Base-by-base conservation (phyloP, 768 basidiomycete genomes). In the Cyclocybe aegerita region DNA sequence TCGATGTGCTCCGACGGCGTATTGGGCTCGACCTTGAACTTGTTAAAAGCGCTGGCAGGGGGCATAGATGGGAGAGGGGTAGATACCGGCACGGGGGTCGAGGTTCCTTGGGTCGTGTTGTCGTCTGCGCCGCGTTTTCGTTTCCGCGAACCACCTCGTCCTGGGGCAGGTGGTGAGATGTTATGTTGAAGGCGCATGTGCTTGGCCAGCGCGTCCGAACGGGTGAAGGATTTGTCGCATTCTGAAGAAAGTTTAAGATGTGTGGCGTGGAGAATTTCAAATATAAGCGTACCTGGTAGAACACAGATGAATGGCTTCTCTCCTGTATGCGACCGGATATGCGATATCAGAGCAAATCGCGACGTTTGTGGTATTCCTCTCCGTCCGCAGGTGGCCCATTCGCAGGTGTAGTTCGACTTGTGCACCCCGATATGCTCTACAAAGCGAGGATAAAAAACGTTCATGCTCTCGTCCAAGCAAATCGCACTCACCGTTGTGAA, bases 181-280 rank as follows among this genome's bases (percentile, higher is more conserved):
- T 88, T 85, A 69, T 93, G 90, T 61, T 94, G 90, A 31, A 90
- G 82, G 17, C 92, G 86, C 82, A 93, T 87, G 66, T 97, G 94
- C 63, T 96, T 96, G 15, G 86, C 86, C 14, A 96, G 82, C 7
- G 94, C 93, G 69, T 97, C 94, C 1, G 93, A 93, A 38, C 94
- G 92, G 7, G 93, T 94, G 68, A 98, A 98, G 0, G 90, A 88
- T 60, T 93, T 94, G 74, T 92, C 91, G 64, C 95, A 98, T 72
- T 94, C 94, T 95, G 48, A 11, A 45, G 33, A 52, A 32, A 40
- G 7, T 29, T 34, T 39, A 46, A 17, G 14, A 43, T 9, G 41
- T 4, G 30, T 38, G 11, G 29, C 36, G 15, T 16, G 23, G 17
- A 15, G 44, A 46, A 51, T 39, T n/a, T 14, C 40, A 49, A 10